phyloP scores from a whole-genome alignment of 2,329 filamentous ascomycete species.

The Penicillium sp. region DNA sequence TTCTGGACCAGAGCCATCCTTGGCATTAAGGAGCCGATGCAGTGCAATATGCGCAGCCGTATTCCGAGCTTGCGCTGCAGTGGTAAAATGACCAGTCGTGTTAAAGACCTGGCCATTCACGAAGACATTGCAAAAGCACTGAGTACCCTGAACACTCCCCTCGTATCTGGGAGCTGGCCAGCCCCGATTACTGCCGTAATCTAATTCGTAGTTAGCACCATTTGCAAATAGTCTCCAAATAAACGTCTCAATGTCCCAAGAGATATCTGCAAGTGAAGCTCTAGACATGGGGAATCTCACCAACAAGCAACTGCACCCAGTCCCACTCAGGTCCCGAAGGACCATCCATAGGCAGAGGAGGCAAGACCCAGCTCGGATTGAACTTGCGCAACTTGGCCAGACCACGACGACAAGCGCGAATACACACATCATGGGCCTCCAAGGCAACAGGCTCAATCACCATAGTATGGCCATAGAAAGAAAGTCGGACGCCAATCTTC shows the following conservation, averaged over 20 bases:
- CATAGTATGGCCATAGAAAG: slow-evolving; percentile 30
- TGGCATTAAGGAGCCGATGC: slow-evolving; percentile 18
- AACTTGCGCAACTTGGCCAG: slow-evolving; percentile 23
- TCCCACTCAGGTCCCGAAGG: slow-evolving; percentile 19
- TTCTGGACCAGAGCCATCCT: neutral
- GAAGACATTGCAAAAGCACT: slow-evolving; percentile 27
- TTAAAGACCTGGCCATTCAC: slow-evolving; percentile 13
- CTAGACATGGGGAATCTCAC: slow-evolving; percentile 15
- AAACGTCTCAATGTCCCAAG: slow-evolving; percentile 10
- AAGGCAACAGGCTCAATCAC: slow-evolving; percentile 7
- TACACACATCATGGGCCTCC: slow-evolving; percentile 20
- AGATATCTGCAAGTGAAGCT: neutral
- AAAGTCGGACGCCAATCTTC: slow-evolving; percentile 23
- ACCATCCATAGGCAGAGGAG: slow-evolving; percentile 23
- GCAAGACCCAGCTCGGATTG: slow-evolving; percentile 27
- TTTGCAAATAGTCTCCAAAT: neutral
- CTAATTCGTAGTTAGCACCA: neutral
- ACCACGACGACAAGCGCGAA: slow-evolving; percentile 26
- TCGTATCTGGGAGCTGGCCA: neutral
- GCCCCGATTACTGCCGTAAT: slow-evolving; percentile 15
- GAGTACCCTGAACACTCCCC: neutral
- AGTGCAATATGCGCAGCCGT: slow-evolving; percentile 29
- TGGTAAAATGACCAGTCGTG: slow-evolving; percentile 19
- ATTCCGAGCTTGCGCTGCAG: slow-evolving; percentile 25
- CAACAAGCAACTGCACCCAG: slow-evolving; percentile 29